Evolutionary conservation across 257 asterid species (phyloP).

Genomic region (Osmanthus fragrans): DNA sequence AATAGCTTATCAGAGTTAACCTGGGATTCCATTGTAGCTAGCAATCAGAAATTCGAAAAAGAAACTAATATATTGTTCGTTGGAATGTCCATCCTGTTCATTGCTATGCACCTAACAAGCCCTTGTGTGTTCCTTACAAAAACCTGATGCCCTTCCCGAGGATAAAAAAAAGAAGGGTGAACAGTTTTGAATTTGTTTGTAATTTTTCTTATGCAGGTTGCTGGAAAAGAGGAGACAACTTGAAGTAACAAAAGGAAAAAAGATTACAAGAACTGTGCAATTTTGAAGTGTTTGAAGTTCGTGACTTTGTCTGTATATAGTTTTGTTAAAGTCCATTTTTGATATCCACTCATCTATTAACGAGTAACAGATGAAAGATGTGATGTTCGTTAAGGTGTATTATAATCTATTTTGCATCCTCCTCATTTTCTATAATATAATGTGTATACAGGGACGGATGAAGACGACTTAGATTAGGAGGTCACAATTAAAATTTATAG

Average conservation of each 20-base stretch:
- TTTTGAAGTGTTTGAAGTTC: background rate
- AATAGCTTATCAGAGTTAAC: too few relatives aligned
- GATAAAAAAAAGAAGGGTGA: background rate
- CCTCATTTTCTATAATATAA: too few relatives aligned
- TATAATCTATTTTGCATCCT: background rate
- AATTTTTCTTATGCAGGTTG: background rate
- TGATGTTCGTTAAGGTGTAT: background rate
- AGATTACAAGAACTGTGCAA: background rate
- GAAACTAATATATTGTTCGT: background rate
- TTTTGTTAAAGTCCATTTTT: background rate
- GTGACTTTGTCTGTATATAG: background rate
- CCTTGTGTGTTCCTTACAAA: too few relatives aligned
- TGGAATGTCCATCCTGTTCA: background rate
- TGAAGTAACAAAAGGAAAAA: background rate
- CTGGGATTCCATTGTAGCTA: background rate
- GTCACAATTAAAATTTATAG: too few relatives aligned
- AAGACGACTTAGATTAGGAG: too few relatives aligned
- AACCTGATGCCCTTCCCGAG: background rate
- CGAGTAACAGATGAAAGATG: too few relatives aligned
- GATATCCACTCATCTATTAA: background rate
- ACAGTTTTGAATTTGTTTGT: background rate
- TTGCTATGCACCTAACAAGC: background rate
- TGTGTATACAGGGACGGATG: too few relatives aligned
- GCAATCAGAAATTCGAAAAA: background rate
- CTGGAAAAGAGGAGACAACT: background rate